Base-by-base conservation (phyloP, 2,329 filamentous ascomycete species). In the Fusarium nodosum region DNA sequence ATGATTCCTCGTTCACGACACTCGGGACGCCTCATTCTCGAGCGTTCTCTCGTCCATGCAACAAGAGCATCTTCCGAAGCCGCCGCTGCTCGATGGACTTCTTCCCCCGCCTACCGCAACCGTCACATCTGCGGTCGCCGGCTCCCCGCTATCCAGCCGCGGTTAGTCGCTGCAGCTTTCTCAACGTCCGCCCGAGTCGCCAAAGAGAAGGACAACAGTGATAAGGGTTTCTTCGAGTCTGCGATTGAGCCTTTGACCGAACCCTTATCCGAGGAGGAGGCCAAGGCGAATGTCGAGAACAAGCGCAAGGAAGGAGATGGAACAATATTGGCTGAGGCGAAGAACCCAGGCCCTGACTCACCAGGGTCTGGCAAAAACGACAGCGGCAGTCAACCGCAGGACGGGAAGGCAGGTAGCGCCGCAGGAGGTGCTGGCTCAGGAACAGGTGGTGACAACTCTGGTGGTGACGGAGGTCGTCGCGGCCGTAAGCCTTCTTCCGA, bases 401-500 rank as follows among this genome's bases (percentile, higher is more conserved):
- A 91, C 75, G 86, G 83, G 53, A 89, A 87, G 73, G 83, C 83
- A 10, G 79, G 77, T 18, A 88, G 87, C 73, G 84, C 89, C 48
- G 86, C 89, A 48, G 87, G 86, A 42, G 85, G 85, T 44, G 78
- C 69, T 20, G 81, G 83, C 69, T 84, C 79, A 62, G 83, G 85
- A 10, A 82, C 84, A 24, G 76, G 85, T 18, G 85, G 85, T 56
- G 89, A 91, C 69, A 86, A 87, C 12, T 80, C 84, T 5, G 84
- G 77, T 9, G 77, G 87, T 39, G 89, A 90, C 72, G 87, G 90
- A 26, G 88, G 91, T 51, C 91, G 88, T 80, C 92, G 89, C 76
- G 90, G 93, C 56, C 87, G 89, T 71, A 94, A 92, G 77, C 86
- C 89, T 34, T 86, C 89, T 34, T 76, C 79, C n/a, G 93, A 96